These are phyloP conservation scores for Fomitiporia mediterranea DNA, from an alignment of 1,284 basidiomycete genomes.

Conservation along the genomic window DNA sequence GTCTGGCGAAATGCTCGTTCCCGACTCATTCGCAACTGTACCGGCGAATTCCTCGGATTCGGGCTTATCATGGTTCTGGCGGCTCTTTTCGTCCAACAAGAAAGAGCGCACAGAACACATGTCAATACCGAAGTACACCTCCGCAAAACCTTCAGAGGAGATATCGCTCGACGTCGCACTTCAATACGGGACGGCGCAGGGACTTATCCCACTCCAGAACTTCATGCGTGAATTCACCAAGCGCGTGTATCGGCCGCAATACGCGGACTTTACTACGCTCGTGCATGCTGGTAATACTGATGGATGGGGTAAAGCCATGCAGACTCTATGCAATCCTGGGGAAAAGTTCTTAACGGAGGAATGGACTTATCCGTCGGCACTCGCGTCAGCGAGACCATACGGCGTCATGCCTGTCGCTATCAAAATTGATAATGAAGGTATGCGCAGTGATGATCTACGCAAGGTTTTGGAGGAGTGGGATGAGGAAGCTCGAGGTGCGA, in stretches of 20 bases:
- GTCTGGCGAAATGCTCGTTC: slow-evolving; percentile 40
- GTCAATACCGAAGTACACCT: slow-evolving; percentile 58
- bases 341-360: slow-evolving; percentile 70
- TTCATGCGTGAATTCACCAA: slow-evolving; percentile 56
- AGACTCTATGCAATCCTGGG: slow-evolving; percentile 65
- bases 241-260: slow-evolving; percentile 65
- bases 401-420: slow-evolving; percentile 53
- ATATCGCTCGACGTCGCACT: slow-evolving; percentile 64
- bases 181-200: slow-evolving; percentile 68
- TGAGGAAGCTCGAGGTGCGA: slow-evolving; percentile 46
- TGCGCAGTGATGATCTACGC: slow-evolving; percentile 59
- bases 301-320: slow-evolving; percentile 54
- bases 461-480: slow-evolving; percentile 66
- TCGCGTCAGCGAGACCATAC: slow-evolving; percentile 41
- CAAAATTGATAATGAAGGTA: slow-evolving; percentile 69
- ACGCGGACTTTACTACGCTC: slow-evolving; percentile 60
- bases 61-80: slow-evolving; percentile 61
- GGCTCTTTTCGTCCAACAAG: slow-evolving; percentile 42
- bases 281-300: slow-evolving; percentile 76
- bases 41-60: slow-evolving; percentile 22
- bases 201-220: slow-evolving; percentile 46
- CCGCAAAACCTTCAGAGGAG: slow-evolving; percentile 35
- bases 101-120: slow-evolving; percentile 47
- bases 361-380: slow-evolving; percentile 63
- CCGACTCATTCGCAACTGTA: slow-evolving; percentile 34